Conservation (phyloP, 2,329 filamentous ascomycete species). For the Fulvia fulva region DNA sequence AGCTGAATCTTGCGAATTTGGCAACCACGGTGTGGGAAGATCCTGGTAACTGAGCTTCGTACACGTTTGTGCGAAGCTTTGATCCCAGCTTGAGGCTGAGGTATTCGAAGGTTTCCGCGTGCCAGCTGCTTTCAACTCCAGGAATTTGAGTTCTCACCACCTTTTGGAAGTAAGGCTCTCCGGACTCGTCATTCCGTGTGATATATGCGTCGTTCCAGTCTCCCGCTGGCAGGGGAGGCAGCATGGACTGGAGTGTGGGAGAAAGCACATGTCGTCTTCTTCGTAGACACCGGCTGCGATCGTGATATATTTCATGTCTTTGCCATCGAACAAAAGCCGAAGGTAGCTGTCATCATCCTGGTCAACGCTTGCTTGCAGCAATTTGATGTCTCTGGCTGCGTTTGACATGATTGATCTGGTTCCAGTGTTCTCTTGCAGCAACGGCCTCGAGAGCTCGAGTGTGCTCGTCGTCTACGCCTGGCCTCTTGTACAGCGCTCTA, state of each 20-base stretch:
- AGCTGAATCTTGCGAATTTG: conserved; percentile 40
- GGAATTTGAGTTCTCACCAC: neutral
- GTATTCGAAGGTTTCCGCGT: conserved; percentile 34
- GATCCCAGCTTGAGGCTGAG: conserved; percentile 29
- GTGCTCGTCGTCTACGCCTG: no score
- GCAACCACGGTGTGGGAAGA: conserved; percentile 26
- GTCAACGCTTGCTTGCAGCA: conserved; percentile 21
- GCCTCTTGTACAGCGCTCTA: no score
- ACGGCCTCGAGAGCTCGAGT: no score
- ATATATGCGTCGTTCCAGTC: conserved; percentile 43
- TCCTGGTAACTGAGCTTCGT: conserved; percentile 12
- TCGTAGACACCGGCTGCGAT: conserved; percentile 36
- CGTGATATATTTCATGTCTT: conserved; percentile 41
- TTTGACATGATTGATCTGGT: neutral
- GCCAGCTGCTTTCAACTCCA: conserved; percentile 29
- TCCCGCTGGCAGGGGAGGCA: conserved; percentile 39
- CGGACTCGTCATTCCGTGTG: conserved; percentile 24
- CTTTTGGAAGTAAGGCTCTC: conserved; percentile 17
- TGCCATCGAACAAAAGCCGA: conserved; percentile 35
- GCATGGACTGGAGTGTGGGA: conserved; percentile 19
- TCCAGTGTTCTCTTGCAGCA: no score
- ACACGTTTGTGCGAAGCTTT: conserved; percentile 17
- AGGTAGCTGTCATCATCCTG: conserved; percentile 32
- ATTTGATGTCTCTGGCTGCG: neutral
- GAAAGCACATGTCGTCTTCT: conserved; percentile 28